Conservation (phyloP, 2,329 filamentous ascomycete genomes). For the Emydomyces testavorans region DNA sequence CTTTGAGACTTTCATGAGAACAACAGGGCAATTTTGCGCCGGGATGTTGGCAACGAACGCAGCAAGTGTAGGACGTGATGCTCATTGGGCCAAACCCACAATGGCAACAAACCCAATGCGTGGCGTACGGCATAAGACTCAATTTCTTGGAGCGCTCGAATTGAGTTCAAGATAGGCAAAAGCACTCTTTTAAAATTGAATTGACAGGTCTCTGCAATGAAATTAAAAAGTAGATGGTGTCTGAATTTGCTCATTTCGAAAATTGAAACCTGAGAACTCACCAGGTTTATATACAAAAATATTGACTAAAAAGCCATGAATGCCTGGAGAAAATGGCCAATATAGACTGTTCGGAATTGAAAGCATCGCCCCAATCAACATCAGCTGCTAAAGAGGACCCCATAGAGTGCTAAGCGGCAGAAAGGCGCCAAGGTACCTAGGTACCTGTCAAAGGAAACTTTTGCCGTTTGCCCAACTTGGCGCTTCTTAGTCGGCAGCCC, state of each 20-base stretch:
- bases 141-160: background rate
- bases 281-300: slow-evolving; percentile 5
- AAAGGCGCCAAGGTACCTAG: slow-evolving; percentile 8
- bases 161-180: background rate
- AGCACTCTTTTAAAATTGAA: background rate
- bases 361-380: slow-evolving; percentile 10
- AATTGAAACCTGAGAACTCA: background rate
- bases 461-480: slow-evolving; percentile 2
- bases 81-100: slow-evolving; percentile 27
- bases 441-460: background rate
- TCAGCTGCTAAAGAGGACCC: slow-evolving; percentile 5
- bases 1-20: slow-evolving; percentile 16
- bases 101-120: slow-evolving; percentile 27
- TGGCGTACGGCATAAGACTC: slow-evolving; percentile 18
- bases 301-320: background rate
- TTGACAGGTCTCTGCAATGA: background rate
- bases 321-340: slow-evolving; percentile 8
- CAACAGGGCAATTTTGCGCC: slow-evolving; percentile 18
- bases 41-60: slow-evolving; percentile 21
- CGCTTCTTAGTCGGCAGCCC: background rate
- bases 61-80: slow-evolving; percentile 19
- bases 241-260: background rate
- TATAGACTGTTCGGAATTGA: background rate
- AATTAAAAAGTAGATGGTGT: background rate
- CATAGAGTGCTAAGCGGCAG: background rate